Evolutionary conservation across 805 yeast species (phyloP).

Genomic region (Kuraishia floccosa): DNA sequence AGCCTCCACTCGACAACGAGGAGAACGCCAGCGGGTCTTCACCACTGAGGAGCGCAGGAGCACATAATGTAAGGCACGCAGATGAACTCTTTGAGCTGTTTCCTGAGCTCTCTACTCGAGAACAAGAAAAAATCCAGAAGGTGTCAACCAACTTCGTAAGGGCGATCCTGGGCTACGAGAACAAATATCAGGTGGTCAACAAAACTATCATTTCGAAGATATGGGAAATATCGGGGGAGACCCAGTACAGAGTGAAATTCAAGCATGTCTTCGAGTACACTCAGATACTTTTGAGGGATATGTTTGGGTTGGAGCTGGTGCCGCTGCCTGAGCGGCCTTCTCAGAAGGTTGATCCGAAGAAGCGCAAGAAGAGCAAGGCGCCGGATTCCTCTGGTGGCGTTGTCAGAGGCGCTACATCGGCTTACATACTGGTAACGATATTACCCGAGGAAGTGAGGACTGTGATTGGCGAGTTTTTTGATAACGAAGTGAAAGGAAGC

Average conservation of each 20-base stretch:
- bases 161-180: slow-evolving; percentile 15
- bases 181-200: slow-evolving; percentile 13
- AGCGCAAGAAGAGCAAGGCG: neutral
- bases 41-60: no score
- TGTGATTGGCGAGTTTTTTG: slow-evolving; percentile 9
- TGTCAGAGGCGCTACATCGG: slow-evolving; percentile 8
- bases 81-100: no score
- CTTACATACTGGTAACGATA: slow-evolving; percentile 12
- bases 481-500: slow-evolving; percentile 1
- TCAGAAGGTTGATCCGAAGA: slow-evolving; percentile 2
- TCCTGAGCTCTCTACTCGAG: no score
- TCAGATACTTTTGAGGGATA: slow-evolving; percentile 5
- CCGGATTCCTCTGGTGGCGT: neutral
- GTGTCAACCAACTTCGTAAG: slow-evolving; percentile 15
- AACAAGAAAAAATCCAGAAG: no score
- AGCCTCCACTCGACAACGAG: no score
- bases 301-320: slow-evolving; percentile 14
- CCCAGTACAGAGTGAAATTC: slow-evolving; percentile 3
- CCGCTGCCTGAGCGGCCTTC: neutral
- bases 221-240: slow-evolving; percentile 15
- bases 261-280: slow-evolving; percentile 11
- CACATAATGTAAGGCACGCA: no score
- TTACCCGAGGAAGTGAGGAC: slow-evolving; percentile 11
- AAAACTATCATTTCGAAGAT: slow-evolving; percentile 13
- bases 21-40: no score